Base-by-base conservation (phyloP, 805 yeast genomes). In the Lipomyces chichibuensis region DNA sequence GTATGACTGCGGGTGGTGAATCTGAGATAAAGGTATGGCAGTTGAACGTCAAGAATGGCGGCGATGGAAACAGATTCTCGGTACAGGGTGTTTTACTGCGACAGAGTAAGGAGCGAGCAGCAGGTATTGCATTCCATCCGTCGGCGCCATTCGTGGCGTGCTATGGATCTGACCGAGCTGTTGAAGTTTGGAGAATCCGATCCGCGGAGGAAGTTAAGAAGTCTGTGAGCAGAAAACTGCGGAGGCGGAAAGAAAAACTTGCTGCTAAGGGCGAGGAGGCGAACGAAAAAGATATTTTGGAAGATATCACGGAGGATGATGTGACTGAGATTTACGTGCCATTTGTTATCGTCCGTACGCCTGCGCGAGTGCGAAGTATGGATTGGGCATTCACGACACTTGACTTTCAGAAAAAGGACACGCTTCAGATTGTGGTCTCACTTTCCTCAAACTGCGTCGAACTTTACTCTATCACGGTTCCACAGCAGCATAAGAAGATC, bases 1-100 rank as follows among this genome's bases (percentile, higher is more conserved):
- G 85, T 35, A 78, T 92, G 25, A 92, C 98, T 0, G 84, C 90
- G 35, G 93, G 97, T 56, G 85, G 86, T 74, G 92, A 91, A 70
- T 88, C 90, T 70, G 96, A 92, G 75, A 83, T 91, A 39, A 91
- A 91, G 76, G 82, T 93, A 8, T 95, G 98, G 98, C 77, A 79
- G 32, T 74, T 92, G n/a, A 87, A 90, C 74, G 76, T 90, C 37
- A 74, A 76, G 0, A 78, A 80, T 29, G 32, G 32, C 43, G 83
- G 81, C 4, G 89, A 87, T 63, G 85, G 84, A 9, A 79, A 81
- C 2, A 83, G 84, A 65, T 75, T 92, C 51, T 72, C 79, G 1
- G 90, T 86, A 72, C 78, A 81, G 59, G 98, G 98, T 0, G 72
- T 79, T 2, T 83, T 89, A 72, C 25, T 60, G 58, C 59, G 74